These are phyloP conservation scores for Tirmania nivea DNA, from an alignment of 495 filamentous ascomycete genomes.

Conservation along the genomic window DNA sequence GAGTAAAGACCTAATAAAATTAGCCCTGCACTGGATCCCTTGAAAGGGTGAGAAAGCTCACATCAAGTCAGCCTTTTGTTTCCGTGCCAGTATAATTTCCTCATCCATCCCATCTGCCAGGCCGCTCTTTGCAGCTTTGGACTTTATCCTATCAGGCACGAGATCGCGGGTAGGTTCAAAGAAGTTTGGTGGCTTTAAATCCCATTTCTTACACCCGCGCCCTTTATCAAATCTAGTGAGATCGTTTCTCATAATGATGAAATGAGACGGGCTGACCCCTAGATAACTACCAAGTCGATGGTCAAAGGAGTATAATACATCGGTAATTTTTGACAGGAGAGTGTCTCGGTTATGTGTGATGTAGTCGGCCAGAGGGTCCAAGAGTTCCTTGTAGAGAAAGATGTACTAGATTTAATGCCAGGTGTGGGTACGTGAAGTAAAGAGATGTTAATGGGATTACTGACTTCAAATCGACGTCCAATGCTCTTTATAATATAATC, in stretches of 20 bases:
- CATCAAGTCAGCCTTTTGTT: slow-evolving; percentile 13
- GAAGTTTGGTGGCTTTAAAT: slow-evolving; percentile 15
- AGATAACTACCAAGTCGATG: slow-evolving; percentile 13
- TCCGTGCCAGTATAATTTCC: slow-evolving; percentile 8
- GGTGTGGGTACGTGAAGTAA: not conserved
- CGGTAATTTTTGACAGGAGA: slow-evolving; percentile 10
- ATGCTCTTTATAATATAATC: slow-evolving; percentile 15
- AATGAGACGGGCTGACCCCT: slow-evolving; percentile 14
- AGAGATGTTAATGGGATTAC: not conserved
- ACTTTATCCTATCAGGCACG: slow-evolving; percentile 12
- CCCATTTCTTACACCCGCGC: slow-evolving; percentile 12
- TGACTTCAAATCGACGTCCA: slow-evolving; percentile 11
- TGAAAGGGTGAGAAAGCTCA: not conserved
- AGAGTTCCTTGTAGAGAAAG: slow-evolving; percentile 12
- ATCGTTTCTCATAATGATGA: slow-evolving; percentile 15
- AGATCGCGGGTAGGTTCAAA: slow-evolving; percentile 18
- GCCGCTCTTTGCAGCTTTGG: slow-evolving; percentile 12
- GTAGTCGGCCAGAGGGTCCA: slow-evolving; percentile 9
- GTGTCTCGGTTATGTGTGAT: slow-evolving; percentile 3
- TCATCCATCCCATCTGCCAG: slow-evolving; percentile 18
- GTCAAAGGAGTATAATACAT: slow-evolving; percentile 13
- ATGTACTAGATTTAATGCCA: slow-evolving; percentile 1
- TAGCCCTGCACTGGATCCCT: not conserved
- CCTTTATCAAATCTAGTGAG: slow-evolving; percentile 11
- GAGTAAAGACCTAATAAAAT: slow-evolving; percentile 7